Conservation (phyloP, 2,329 filamentous ascomycete species). For the Thielaviopsis ethacetica region DNA sequence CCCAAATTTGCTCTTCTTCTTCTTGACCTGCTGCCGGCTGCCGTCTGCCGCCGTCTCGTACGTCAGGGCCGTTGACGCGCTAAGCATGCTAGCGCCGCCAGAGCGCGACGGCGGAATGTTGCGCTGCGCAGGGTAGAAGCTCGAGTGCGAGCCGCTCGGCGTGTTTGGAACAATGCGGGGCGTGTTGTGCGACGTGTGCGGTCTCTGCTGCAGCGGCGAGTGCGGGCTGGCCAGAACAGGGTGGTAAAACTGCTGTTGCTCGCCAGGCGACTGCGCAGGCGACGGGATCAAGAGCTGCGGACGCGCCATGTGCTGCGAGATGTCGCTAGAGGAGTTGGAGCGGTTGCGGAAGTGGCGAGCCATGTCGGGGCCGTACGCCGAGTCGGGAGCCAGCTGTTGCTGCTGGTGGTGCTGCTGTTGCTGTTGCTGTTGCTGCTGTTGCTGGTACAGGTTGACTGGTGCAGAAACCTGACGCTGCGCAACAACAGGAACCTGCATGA, state of each 20-base stretch:
- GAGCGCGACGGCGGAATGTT: conserved; percentile 33
- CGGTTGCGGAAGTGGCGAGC: conserved; percentile 24
- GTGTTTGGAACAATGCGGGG: conserved; percentile 11
- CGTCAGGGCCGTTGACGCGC: conserved; percentile 33
- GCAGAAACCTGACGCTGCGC: conserved; percentile 19
- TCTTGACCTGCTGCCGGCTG: conserved; percentile 33
- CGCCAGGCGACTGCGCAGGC: conserved; percentile 17
- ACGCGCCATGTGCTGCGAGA: conserved; percentile 4
- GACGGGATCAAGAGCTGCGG: conserved; percentile 15
- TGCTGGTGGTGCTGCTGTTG: conserved; percentile 10
- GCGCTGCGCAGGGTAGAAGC: conserved; percentile 23
- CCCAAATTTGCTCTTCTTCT: conserved; percentile 51
- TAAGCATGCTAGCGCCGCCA: conserved; percentile 40
- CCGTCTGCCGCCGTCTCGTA: conserved; percentile 21
- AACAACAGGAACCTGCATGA: too few species aligned
- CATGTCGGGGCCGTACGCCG: conserved; percentile 31
- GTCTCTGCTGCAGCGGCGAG: conserved; percentile 44
- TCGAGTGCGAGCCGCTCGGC: conserved; percentile 14
- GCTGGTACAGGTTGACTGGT: conserved; percentile 15
- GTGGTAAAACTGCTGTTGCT: conserved; percentile 37
- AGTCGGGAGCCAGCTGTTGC: conserved; percentile 26
- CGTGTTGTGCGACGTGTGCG: conserved; percentile 31
- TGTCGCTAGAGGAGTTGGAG: conserved; percentile 19
- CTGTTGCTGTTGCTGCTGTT: conserved; percentile 13
- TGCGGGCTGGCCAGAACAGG: conserved; percentile 47